Evolutionary conservation across 805 yeast genomes (phyloP).

Genomic region (Ogataea siamensis): DNA sequence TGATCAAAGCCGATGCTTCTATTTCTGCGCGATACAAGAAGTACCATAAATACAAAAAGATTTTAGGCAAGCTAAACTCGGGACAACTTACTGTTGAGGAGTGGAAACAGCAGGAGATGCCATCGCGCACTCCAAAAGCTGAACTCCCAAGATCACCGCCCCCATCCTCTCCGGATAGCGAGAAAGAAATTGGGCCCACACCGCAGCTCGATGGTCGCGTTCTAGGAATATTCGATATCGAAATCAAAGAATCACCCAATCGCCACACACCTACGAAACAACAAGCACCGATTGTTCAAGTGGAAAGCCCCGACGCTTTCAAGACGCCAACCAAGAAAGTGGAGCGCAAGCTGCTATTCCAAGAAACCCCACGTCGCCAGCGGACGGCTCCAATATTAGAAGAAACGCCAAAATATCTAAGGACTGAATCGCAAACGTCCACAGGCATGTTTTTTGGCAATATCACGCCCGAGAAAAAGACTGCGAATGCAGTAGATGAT

Average conservation of each 20-base stretch:
- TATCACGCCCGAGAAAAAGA: conserved; percentile 12
- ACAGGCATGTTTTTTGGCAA: conserved; percentile 5
- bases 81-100: conserved; percentile 17
- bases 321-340: conserved; percentile 32
- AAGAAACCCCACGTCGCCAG: conserved; percentile 15
- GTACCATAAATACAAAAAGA: conserved; percentile 30
- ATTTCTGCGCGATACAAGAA: conserved; percentile 36
- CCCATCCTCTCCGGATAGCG: conserved; percentile 15
- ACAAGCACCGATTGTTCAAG: background rate
- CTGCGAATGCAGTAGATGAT: background rate
- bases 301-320: conserved; percentile 19
- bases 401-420: conserved; percentile 27
- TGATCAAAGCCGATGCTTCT: conserved; percentile 41
- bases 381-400: conserved; percentile 6
- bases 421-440: conserved; percentile 17
- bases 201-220: conserved; percentile 83
- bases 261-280: conserved; percentile 14
- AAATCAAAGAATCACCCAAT: conserved; percentile 22
- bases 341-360: conserved; percentile 22
- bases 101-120: conserved; percentile 7
- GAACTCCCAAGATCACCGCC: conserved; percentile 6
- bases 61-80: conserved; percentile 15
- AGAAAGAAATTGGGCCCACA: conserved; percentile 70
- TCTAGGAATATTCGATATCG: conserved; percentile 65
- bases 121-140: background rate